Conservation (phyloP, 345 rosid genomes). For the Jatropha curcas region DNA sequence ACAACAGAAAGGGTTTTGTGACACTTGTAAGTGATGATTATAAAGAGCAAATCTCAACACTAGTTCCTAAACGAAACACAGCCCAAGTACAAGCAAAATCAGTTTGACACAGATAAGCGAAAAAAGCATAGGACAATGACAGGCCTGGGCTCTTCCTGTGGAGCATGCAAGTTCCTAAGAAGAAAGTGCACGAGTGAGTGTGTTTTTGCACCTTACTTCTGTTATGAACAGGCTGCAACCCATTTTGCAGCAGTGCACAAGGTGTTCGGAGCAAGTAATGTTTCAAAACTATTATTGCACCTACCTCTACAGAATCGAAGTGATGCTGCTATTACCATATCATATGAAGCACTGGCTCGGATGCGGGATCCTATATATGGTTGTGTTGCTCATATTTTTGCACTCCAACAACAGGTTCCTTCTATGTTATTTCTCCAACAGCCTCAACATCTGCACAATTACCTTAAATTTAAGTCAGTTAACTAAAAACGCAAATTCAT, state of each 20-base stretch:
- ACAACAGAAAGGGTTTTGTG: slow-evolving; percentile 24
- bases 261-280: slow-evolving; percentile 82
- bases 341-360: slow-evolving; percentile 72
- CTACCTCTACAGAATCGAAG: slow-evolving; percentile 49
- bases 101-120: slow-evolving; percentile 26
- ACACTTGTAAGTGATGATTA: slow-evolving; percentile 35
- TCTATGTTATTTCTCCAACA: not conserved
- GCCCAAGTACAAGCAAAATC: slow-evolving; percentile 22
- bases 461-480: not conserved
- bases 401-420: slow-evolving; percentile 72
- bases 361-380: slow-evolving; percentile 61
- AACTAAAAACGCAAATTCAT: not conserved
- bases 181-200: slow-evolving; percentile 69
- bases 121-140: slow-evolving; percentile 52
- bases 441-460: not conserved
- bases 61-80: slow-evolving; percentile 31
- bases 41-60: slow-evolving; percentile 40
- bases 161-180: slow-evolving; percentile 82
- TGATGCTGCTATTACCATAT: slow-evolving; percentile 63
- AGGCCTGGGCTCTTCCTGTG: slow-evolving; percentile 75
- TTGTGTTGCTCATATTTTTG: slow-evolving; percentile 65
- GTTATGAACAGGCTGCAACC: slow-evolving; percentile 59
- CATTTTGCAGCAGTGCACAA: slow-evolving; percentile 78
- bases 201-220: slow-evolving; percentile 72
- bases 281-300: slow-evolving; percentile 58